Base-by-base conservation (phyloP, 805 yeast genomes). In the Saitoella complicata region DNA sequence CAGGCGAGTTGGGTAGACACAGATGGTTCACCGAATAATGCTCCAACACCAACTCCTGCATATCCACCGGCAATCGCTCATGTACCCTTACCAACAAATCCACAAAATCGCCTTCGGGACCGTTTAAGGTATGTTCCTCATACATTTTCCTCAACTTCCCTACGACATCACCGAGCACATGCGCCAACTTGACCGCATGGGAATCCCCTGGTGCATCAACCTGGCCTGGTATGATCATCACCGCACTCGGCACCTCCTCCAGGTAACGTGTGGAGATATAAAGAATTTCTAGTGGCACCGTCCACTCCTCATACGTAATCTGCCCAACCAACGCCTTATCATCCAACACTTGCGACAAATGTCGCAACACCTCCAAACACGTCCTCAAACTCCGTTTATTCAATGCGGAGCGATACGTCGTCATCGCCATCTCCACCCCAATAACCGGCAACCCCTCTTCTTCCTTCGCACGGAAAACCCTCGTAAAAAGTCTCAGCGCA, bases 1-100 rank as follows among this genome's bases (percentile, higher is more conserved):
- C 57, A 0, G 69, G 62, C 32, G 70, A 59, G 5, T 76, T 55
- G 7, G 75, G 71, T 2, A 76, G 66, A 53, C 87, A 79, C 32
- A 69, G 54, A 44, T 70, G 67, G 43, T 72, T 72, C 8, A 65
- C 62, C 4, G 61, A 59, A 55, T 73, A 77, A 51, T 62, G 69
- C 2, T 63, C 58, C 31, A 80, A 55, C 3, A 80, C 67, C 43
- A 63, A 66, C 5, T 58, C 50, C n/a, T 70, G 64, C 7, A 62
- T 60, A 3, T 57, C 59, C 1, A 61, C 60, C 7, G 68, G 60
- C 31, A 75, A 50, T 42, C 57, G 56, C 3, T 57, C 58, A 11
- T 69, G 51, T 50, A 69, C 55, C 4, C 52, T 51, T 33, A 71
- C 50, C 39, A 71, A 66, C 39, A 72, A 67, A 1, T 58, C 56